Conservation (phyloP, 768 basidiomycete genomes). For the Sistotremastrum suecicum region DNA sequence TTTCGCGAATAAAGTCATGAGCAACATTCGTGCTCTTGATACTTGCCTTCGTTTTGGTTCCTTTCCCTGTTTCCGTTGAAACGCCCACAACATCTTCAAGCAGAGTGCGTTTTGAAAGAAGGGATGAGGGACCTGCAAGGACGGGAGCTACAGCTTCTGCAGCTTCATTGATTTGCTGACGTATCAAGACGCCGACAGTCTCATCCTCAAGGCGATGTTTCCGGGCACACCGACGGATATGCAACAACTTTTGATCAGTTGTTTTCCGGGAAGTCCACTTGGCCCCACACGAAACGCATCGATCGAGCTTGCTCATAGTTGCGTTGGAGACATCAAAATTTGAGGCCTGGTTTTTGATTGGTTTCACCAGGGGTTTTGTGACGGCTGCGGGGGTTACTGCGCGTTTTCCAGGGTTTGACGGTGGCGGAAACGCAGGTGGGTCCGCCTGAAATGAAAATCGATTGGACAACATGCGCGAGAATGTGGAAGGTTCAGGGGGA, state of each 20-base stretch:
- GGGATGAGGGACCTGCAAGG: too few relatives aligned
- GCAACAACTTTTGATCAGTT: slow-evolving; percentile 43
- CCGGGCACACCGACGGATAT: slow-evolving; percentile 56
- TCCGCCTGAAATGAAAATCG: not conserved
- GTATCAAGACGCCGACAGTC: slow-evolving; percentile 39
- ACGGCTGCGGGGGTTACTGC: not conserved
- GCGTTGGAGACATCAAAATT: slow-evolving; percentile 26
- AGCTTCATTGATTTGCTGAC: slow-evolving; percentile 25
- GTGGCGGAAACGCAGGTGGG: not conserved
- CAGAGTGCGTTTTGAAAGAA: slow-evolving; percentile 19
- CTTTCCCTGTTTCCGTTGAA: slow-evolving; percentile 32
- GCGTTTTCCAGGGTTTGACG: too few relatives aligned
- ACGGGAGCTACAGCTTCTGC: slow-evolving; percentile 14
- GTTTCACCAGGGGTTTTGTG: not conserved
- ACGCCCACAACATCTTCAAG: slow-evolving; percentile 39
- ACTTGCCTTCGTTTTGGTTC: slow-evolving; percentile 22
- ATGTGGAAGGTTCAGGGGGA: not conserved
- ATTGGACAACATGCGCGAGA: not conserved
- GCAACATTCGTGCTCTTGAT: slow-evolving; percentile 34
- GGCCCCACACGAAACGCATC: slow-evolving; percentile 51
- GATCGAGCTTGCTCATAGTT: slow-evolving; percentile 33
- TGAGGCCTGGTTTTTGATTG: not conserved
- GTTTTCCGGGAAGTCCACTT: slow-evolving; percentile 63
- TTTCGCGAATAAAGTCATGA: slow-evolving; percentile 26
- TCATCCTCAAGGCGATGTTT: slow-evolving; percentile 39